These are phyloP conservation scores for Xylaria sp. DNA, from an alignment of 2,329 filamentous ascomycete species.

Conservation along the genomic window DNA sequence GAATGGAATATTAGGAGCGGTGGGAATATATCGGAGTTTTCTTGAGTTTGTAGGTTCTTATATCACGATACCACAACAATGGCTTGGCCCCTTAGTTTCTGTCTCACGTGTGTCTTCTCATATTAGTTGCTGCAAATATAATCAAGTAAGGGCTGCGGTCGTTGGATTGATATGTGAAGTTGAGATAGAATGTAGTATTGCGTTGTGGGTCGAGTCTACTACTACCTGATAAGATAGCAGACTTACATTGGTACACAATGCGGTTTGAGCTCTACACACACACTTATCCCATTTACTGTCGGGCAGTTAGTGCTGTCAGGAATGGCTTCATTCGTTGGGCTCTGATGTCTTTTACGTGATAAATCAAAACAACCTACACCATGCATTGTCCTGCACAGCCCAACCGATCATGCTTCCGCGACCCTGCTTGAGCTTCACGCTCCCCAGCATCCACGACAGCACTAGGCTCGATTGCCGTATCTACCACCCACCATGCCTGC, in stretches of 20 bases:
- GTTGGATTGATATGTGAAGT: neutral
- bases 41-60: constrained; percentile 13
- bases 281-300: too few species aligned
- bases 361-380: constrained; percentile 3
- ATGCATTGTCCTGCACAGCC: constrained; percentile 31
- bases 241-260: neutral
- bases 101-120: neutral
- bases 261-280: neutral
- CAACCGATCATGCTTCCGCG: constrained; percentile 61
- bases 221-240: neutral
- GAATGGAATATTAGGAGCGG: constrained; percentile 26
- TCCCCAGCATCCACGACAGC: constrained; percentile 86
- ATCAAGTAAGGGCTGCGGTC: neutral
- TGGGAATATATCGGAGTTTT: constrained; percentile 15
- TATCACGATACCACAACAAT: constrained; percentile 13
- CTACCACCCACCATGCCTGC: constrained; percentile 72
- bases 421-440: constrained; percentile 73
- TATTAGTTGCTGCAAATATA: neutral
- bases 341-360: neutral
- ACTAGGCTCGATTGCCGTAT: constrained; percentile 81
- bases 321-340: neutral
- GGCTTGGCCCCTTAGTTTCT: neutral
- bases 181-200: neutral
- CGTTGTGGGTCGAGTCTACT: neutral
- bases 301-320: neutral